Base-by-base conservation (phyloP, 2,329 filamentous ascomycete species). In the Xylariomycetidae sp. region DNA sequence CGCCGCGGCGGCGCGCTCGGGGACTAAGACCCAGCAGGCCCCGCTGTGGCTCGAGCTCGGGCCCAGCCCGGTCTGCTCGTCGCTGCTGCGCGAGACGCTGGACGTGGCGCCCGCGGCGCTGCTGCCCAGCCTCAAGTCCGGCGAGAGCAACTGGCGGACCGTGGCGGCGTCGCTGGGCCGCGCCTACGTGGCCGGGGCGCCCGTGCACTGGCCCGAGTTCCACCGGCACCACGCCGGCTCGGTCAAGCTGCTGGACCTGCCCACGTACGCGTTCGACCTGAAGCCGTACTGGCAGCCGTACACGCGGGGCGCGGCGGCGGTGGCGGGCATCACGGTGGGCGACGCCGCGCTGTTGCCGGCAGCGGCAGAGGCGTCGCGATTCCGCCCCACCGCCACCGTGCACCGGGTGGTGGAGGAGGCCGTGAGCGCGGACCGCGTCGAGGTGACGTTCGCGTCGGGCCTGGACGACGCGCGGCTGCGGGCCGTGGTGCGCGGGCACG, bases 201-300 rank as follows among this genome's bases (percentile, higher is more conserved):
- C 22, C 4, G 18, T 44, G 7, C 25, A 41, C n/a, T 44, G 35
- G 38, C 13, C 19, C n/a, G 36, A 39, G 23, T 41, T 37, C 14
- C 35, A 44, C 20, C 22, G 29, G 14, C 35, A 31, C 8, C 36
- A 37, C 24, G 10, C 4, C 13, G 19, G 28, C 12, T 25, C 30
- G 3, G 25, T 39, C 17, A 32, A 23, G 10, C 31, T 46, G 6
- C 15, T 46, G 3, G 27, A 39, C 20, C 38, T 46, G 4, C 43
- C 43, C 4, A 43, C 38, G 14, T 43, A 43, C 22, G 17, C 28
- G 3, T 46, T 43, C 22, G 40, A 46, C 15, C 16, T 35, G 2
- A 34, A 35, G 30, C 29, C 15, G 9, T 41, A 25, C 34, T 43
- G 43, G 40, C 28, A 19, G 14, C 19, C 35, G 6, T 46, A 38